A percentile compares a stretch with the other conserved stretches of the same genome.
Evolutionary conservation across 1,139 yeast genomes (phyloP).

Genomic region (Magnusiomyces paraingens): DNA sequence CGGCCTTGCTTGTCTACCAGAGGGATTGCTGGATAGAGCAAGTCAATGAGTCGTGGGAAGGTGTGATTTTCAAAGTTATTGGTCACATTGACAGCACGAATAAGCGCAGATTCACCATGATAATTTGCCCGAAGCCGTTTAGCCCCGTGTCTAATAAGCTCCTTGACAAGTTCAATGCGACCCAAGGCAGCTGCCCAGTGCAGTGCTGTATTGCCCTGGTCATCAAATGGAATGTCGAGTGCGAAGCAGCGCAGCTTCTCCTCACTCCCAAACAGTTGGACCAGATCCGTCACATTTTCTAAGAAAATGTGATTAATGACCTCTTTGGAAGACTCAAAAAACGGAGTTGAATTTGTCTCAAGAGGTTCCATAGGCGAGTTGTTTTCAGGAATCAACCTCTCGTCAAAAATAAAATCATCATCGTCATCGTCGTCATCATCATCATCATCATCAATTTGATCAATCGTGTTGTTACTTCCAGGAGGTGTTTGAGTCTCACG

Average conservation of each 20-base stretch:
- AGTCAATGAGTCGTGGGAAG: slow-evolving; percentile 65
- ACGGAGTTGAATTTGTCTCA: slow-evolving; percentile 33
- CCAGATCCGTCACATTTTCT: slow-evolving; percentile 37
- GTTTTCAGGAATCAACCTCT: slow-evolving; percentile 22
- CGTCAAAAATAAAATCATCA: slow-evolving; percentile 25
- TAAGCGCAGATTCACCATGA: slow-evolving; percentile 83
- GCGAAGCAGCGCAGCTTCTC: slow-evolving; percentile 11
- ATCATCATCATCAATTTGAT: slow-evolving; percentile 5
- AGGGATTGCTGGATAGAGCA: slow-evolving; percentile 69
- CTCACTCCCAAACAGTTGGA: slow-evolving; percentile 30
- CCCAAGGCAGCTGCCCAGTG: slow-evolving; percentile 98
- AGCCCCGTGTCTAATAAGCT: slow-evolving; percentile 64
- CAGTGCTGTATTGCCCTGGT: slow-evolving; percentile 84
- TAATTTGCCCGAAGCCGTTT: slow-evolving; percentile 66
- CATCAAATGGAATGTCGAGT: slow-evolving; percentile 81
- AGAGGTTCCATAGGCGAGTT: slow-evolving; percentile 46
- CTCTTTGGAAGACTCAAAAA: slow-evolving; percentile 47
- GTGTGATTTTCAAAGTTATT: slow-evolving; percentile 73
- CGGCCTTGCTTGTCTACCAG: slow-evolving; percentile 70
- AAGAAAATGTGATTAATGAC: slow-evolving; percentile 52
- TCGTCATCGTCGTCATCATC: slow-evolving; percentile 35
- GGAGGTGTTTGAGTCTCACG: neutral
- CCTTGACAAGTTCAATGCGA: slow-evolving; percentile 62
- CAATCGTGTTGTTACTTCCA: slow-evolving; percentile 8
- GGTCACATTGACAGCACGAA: slow-evolving; percentile 83